Base-by-base conservation (phyloP, 2,329 filamentous ascomycete species). In the Sphaerulina populicola region DNA sequence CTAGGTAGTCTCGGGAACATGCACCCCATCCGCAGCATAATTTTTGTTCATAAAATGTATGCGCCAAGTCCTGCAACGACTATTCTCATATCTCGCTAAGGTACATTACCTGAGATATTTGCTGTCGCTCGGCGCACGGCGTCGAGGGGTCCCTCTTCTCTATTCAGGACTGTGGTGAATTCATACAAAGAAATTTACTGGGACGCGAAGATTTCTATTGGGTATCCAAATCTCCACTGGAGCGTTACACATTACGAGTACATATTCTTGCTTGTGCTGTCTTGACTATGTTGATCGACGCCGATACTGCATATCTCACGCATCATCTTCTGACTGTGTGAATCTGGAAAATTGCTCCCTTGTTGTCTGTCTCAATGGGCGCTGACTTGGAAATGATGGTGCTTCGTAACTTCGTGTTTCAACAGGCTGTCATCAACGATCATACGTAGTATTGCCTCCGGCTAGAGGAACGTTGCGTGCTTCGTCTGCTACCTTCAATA, bases 401-500 rank as follows among this genome's bases (percentile, higher is more conserved):
- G 14, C 30, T 44, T 36, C 42, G 8, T 39, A 14, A 38, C 6
- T 37, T 18, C 18, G n/a, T 46, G 35, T 10, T 18, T 27, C 35
- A 12, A 18, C 11, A 39, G 14, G 39, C 15, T 10, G 15, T 6
- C 18, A 11, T 21, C 11, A 23, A 18, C 18, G 23, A 12, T 54
- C 45, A 64, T 21, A 65, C 62, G 44, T 66, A 66, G 47, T 65
- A 65, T 36, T 61, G 58, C 46, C 63, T 45, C 45, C 62, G 54
- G 47, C 59, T 63, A 49, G 56, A 62, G 8, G 60, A 60, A 29
- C 60, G 56, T 43, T 60, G 61, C 14, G 56, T 57, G 48, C 59
- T 59, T 15, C 58, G 44, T 30, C 58, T 47, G 36, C 52, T 48
- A 21, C 57, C 57, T 11, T 66, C 64, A 29, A 63, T 57, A 14